phyloP scores from a whole-genome alignment of 345 rosid species.

The Toxicodendron radicans region DNA sequence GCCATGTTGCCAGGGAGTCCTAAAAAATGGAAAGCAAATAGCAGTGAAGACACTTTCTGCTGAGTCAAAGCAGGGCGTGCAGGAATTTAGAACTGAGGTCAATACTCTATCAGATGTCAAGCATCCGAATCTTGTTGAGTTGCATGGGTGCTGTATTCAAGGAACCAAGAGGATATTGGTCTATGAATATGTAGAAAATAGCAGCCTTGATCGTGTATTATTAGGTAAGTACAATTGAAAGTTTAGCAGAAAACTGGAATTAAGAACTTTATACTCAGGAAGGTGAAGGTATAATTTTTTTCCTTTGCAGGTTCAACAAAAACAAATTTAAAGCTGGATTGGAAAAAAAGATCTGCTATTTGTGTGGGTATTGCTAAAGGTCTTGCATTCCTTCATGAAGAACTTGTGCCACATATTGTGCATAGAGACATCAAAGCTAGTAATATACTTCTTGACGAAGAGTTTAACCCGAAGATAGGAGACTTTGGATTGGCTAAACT shows the following conservation, averaged over 20 bases:
- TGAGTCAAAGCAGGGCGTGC: constrained; percentile 54
- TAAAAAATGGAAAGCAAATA: constrained; percentile 38
- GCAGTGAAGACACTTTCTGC: constrained; percentile 60
- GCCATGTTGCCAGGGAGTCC: constrained; percentile 40
- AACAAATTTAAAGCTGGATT: constrained; percentile 49
- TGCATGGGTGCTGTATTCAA: constrained; percentile 79
- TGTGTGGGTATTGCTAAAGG: constrained; percentile 85
- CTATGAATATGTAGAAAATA: constrained; percentile 82
- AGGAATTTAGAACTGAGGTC: constrained; percentile 80
- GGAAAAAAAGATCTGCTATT: constrained; percentile 78
- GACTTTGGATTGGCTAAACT: constrained; percentile 98
- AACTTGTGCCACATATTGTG: constrained; percentile 75
- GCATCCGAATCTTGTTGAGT: constrained; percentile 88
- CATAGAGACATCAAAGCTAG: constrained; percentile 97
- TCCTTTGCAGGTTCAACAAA: constrained; percentile 46
- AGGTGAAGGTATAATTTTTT: neutral
- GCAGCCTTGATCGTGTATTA: constrained; percentile 70
- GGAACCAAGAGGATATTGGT: constrained; percentile 69
- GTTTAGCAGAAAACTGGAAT: neutral
- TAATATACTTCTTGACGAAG: constrained; percentile 80
- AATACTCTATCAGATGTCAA: constrained; percentile 60
- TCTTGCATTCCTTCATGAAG: constrained; percentile 87
- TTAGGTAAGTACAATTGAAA: constrained; percentile 39
- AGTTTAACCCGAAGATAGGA: constrained; percentile 86
- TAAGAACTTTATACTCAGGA: neutral